Base-by-base conservation (phyloP, 139 green algal genomes). In the Microglena sp. region DNA sequence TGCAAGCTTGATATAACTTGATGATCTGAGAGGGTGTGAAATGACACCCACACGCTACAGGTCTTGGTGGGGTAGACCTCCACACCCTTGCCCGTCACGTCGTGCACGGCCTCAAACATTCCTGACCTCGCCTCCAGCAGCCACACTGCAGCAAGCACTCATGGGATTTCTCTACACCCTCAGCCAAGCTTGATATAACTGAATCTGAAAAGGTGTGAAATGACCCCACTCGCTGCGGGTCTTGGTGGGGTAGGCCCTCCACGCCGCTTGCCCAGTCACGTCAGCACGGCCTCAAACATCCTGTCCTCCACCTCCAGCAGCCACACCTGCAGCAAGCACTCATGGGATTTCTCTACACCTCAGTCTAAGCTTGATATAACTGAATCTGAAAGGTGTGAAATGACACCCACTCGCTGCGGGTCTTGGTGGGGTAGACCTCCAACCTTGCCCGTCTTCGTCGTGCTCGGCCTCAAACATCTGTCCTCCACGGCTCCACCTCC, bases 31-130 rank as follows among this genome's bases (percentile, higher is more conserved):
- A n/a, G n/a, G n/a, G n/a, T n/a, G n/a, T n/a, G n/a, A n/a, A n/a
- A n/a, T n/a, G 87, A 65, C 53, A 84, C 81, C 82, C 82, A 89
- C 27, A 81, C 66, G 21, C 72, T 54, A 5, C 40, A 18, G 40
- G 40, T 11, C 40, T 50, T 50, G 40, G 40, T 24, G 15, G 69
- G 53, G 67, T 82, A 89, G 28, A 74, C 78, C 21, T 33, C 53
- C 18, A 87, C 65, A 8, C 67, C 74, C 1, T 45, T 31, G 1
- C 34, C 33, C 0, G 66, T 77, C 7, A 77, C 67, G 18, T 82
- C 68, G 45, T 84, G 81, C 7, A 87, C 67, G 15, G 74, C 74
- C 35, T 79, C 76, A 26, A 89, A 81, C 83, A 89, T 89, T 56
- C 60, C 53, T 27, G 54, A 44, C 68, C 87, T 80, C 63, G 73